Evolutionary conservation across 108 stramenopile species (phyloP).

Genomic region (Nannochloropsis granulata): DNA sequence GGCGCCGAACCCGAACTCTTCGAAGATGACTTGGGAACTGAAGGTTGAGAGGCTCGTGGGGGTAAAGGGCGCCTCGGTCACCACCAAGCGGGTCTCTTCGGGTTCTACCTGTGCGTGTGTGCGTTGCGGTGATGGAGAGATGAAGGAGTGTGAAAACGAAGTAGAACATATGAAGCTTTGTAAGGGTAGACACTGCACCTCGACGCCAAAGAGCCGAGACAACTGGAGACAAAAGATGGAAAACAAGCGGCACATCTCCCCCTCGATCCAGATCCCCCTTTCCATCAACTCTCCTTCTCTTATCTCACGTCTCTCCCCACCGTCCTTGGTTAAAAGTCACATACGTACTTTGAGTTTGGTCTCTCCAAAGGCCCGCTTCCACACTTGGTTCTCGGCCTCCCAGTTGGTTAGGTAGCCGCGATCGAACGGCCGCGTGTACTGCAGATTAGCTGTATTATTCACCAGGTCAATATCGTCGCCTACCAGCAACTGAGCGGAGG

Average conservation of each 20-base stretch:
- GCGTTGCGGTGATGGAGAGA: too few relatives aligned
- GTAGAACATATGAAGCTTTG: too few relatives aligned
- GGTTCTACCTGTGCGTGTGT: background rate
- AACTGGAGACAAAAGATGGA: too few relatives aligned
- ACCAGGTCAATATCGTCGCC: constrained; percentile 30
- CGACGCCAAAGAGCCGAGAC: too few relatives aligned
- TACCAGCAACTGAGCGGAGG: constrained; percentile 3
- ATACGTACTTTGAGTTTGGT: background rate
- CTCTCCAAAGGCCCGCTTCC: background rate
- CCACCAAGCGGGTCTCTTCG: constrained; percentile 8
- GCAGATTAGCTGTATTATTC: constrained; percentile 20
- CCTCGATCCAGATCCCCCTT: too few relatives aligned
- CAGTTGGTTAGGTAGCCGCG: constrained; percentile 37
- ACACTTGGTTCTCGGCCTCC: constrained; percentile 32
- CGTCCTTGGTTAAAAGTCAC: too few relatives aligned
- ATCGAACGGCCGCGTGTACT: constrained; percentile 31
- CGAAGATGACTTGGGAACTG: constrained; percentile 26
- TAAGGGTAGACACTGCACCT: too few relatives aligned
- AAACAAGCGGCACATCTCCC: too few relatives aligned
- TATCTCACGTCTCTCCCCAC: too few relatives aligned
- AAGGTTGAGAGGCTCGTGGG: background rate
- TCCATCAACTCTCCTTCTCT: too few relatives aligned
- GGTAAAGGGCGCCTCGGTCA: constrained; percentile 35
- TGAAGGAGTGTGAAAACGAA: too few relatives aligned
- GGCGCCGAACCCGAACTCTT: constrained; percentile 34